Evolutionary conservation across 192 early-diverging fungal species (phyloP), one percentile per base, ranked within the genome.

Genomic region (Dimargaris cristalligena): DNA sequence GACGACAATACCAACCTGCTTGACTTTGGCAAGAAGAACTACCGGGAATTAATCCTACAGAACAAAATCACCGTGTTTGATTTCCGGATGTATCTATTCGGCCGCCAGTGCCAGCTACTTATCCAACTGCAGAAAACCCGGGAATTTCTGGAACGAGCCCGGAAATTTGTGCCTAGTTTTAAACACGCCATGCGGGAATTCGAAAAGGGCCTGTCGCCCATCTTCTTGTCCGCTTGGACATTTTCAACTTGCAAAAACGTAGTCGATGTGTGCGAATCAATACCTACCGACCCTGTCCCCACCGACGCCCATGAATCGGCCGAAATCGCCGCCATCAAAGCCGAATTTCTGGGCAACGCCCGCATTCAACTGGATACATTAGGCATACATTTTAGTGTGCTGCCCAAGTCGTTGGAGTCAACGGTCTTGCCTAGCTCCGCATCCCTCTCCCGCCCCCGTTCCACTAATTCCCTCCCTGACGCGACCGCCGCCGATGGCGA

Each of bases 41-140:
- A 96, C 63, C 76, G 88, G 44, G 85, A 91, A 46, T 73, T 82
- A 70, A 92, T 97, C 63, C 83, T 84, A 30, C 84, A 92, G 62
- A 99, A 91, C 71, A 80, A 73, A 1, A 92, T 95, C 26, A 79
- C 85, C 3, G 85, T 97, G 49, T 99, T 96, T 70, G 96, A 99
- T 69, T 95, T 99, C 62, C 80, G 94, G 56, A 80, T 90, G 58
- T 99, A 99, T 69, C 70, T 99, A 22, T 94, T 96, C 72, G 89
- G 87, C 34, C 71, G 91, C n/a, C 96, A 99, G 62, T 81, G 79
- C 44, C 77, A 78, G 48, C 69, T 99, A 51, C 67, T 96, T 20
- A 74, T 89, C 23, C 76, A 75, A 23, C 61, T 88, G 60, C 73
- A 80, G 28, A 71, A 76, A 9, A 66, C 61, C 45, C 60, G 6